These are phyloP conservation scores for Oehlia diaphana DNA, from an alignment of 192 early-diverging fungal genomes.

Conservation along the genomic window DNA sequence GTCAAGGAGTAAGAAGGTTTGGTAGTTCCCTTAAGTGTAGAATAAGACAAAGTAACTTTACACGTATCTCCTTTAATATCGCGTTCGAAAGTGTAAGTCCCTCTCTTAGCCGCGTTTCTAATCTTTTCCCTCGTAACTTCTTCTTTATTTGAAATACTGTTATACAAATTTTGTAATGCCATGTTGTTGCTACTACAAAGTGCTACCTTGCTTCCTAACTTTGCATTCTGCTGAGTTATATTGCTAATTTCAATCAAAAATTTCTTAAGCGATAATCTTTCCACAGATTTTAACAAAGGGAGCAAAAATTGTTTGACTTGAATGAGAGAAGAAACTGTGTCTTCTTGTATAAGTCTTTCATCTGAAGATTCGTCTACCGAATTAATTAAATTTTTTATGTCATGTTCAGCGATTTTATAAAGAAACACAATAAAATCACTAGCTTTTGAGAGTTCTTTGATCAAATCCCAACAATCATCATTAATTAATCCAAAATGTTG, in stretches of 20 bases:
- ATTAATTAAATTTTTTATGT: constrained; percentile 33
- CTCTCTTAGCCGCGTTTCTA: constrained; percentile 20
- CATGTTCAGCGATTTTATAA: neutral
- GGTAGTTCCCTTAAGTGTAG: neutral
- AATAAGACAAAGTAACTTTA: constrained; percentile 17
- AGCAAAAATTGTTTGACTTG: constrained; percentile 31
- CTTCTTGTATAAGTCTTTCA: constrained; percentile 28
- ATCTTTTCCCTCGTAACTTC: constrained; percentile 29
- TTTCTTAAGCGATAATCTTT: neutral
- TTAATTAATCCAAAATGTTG: neutral
- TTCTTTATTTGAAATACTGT: constrained; percentile 20
- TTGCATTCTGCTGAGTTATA: too few species aligned
- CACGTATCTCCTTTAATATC: constrained; percentile 6
- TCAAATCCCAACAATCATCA: neutral
- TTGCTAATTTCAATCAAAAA: neutral
- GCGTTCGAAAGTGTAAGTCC: constrained; percentile 25
- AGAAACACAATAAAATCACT: neutral
- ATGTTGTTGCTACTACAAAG: constrained; percentile 20
- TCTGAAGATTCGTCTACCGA: constrained; percentile 31
- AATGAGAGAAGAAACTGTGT: constrained; percentile 23
- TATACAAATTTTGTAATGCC: constrained; percentile 25
- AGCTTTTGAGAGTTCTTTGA: neutral
- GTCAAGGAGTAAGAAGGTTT: neutral
- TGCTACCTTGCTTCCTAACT: constrained; percentile 16
- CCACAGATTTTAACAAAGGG: constrained; percentile 4